phyloP scores from a whole-genome alignment of 495 filamentous ascomycete genomes.

The Podospora anserina region DNA sequence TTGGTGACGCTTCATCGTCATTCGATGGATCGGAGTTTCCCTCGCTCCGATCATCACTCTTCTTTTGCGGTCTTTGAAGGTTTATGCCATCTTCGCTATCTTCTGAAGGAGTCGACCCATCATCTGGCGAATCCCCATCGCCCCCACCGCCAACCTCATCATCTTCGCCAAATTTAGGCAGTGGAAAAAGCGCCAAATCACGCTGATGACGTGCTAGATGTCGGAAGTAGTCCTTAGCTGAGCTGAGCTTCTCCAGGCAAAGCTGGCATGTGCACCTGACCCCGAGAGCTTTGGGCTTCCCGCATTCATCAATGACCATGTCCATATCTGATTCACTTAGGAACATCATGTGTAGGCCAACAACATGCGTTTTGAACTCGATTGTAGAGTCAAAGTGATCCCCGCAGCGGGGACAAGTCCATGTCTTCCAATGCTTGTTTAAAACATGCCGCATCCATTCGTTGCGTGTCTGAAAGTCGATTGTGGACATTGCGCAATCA shows the following conservation, averaged over 20 bases:
- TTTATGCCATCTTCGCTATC: too few species aligned
- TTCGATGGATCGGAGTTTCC: too few species aligned
- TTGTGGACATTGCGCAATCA: not conserved
- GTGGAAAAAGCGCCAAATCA: not conserved
- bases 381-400: not conserved
- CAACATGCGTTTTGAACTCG: not conserved
- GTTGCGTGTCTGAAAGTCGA: not conserved
- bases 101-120: too few species aligned
- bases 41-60: too few species aligned
- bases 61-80: too few species aligned
- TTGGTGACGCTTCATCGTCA: too few species aligned
- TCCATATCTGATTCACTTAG: not conserved
- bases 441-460: not conserved
- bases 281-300: not conserved
- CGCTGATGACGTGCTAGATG: not conserved
- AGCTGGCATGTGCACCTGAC: not conserved
- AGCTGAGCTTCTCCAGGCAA: not conserved
- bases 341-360: not conserved
- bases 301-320: not conserved
- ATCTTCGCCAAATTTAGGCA: not conserved
- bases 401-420: not conserved
- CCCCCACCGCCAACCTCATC: too few species aligned
- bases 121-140: too few species aligned
- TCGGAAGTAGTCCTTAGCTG: not conserved
- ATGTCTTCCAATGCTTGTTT: not conserved